Base-by-base conservation (phyloP, 2,329 filamentous ascomycete genomes). In the Raffaelea deltoideospora region DNA sequence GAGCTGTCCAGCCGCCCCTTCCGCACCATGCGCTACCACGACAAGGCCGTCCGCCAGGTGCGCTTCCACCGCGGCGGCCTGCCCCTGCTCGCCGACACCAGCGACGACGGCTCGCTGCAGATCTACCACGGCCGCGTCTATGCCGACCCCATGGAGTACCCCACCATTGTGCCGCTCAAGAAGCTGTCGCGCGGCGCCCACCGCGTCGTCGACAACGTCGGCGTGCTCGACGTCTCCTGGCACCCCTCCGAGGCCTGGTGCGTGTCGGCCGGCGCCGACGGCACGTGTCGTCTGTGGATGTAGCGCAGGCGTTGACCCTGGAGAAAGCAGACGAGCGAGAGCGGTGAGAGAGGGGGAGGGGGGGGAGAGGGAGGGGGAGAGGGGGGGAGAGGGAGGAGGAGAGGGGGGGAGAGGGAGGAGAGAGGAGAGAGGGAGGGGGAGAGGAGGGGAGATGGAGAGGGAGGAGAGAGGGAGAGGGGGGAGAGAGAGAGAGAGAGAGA, bases 61-160 rank as follows among this genome's bases (percentile, higher is more conserved):
- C 78, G 75, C 47, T 98, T 82, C 59, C 92, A 98, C 59, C 76
- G 77, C 40, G 75, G 76, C 41, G 68, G 71, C 9, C 72, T 69
- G 30, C 87, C 90, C 15, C 67, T 98, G 26, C 96, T 98, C 51
- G 90, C 87, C 1, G 88, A 96, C 54, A 86, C 85, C 17, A 90
- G 82, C 55, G 92, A 98, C 54, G 90, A 98, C 55, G 90, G 90
- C 21, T 85, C 79, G 17, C 62, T 96, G 46, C 90, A 98, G 57
- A 82, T 98, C 37, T 96, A 96, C 73, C 88, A 96, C 55, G 88
- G 86, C 39, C 93, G 88, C 59, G 88, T 96, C 21, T 86, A 92
- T 22, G 85, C 78, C 42, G 90, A 98, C 55, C 66, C 94, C 54
- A 84, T 98, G 73, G 86, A 93, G 63, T 94, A 94, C 52, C 87